These are phyloP conservation scores for Eimeria necatrix DNA, from an alignment of 169 alveolate genomes.

Conservation along the genomic window DNA sequence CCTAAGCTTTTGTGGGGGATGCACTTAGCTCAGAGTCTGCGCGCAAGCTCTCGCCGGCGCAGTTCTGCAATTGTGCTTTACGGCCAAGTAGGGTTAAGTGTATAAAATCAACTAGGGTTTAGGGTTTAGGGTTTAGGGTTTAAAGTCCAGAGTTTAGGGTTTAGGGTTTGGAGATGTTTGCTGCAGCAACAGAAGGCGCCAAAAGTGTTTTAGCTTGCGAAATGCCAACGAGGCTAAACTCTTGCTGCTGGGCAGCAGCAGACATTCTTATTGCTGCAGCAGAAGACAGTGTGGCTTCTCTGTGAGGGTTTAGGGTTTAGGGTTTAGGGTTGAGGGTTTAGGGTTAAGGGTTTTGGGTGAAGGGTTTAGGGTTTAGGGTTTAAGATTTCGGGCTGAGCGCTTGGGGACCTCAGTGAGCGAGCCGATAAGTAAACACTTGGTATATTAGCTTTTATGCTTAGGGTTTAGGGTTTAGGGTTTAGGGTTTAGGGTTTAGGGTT, in stretches of 20 bases:
- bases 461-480: neutral
- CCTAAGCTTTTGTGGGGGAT: no score
- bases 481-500: neutral
- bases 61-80: no score
- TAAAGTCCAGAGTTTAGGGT: neutral
- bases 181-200: neutral
- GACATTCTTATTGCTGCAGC: neutral
- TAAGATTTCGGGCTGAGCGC: no score
- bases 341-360: no score
- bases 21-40: no score
- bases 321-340: no score
- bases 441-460: neutral
- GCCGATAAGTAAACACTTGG: no score
- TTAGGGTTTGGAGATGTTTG: neutral
- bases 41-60: no score
- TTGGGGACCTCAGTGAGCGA: no score
- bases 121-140: neutral
- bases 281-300: neutral
- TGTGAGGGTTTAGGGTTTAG: conserved; percentile 18
- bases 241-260: conserved; percentile 46
- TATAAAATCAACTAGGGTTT: neutral
- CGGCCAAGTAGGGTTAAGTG: no score
- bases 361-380: no score
- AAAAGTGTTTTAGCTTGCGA: neutral
- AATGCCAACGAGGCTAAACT: neutral